A percentile compares a stretch with the other conserved stretches of the same genome.
These are phyloP conservation scores for Cladorrhinum samala DNA, from an alignment of 495 filamentous ascomycete genomes.

Conservation along the genomic window DNA sequence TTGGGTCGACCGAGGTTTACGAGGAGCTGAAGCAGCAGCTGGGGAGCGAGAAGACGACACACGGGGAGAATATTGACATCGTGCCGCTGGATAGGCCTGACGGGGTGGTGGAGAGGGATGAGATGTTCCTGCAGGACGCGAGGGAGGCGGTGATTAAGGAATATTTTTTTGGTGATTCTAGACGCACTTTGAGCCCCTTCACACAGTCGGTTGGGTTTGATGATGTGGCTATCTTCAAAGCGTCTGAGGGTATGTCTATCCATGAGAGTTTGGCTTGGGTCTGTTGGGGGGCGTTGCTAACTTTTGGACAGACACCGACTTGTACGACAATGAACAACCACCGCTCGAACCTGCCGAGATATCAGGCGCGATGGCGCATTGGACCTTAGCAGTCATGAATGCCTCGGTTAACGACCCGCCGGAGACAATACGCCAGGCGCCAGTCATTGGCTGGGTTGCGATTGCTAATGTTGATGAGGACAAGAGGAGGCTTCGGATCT, in stretches of 20 bases:
- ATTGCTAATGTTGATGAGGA: constrained; percentile 84
- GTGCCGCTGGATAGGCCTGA: constrained; percentile 80
- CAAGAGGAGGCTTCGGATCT: constrained; percentile 69
- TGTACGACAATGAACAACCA: constrained; percentile 26
- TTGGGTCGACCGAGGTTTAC: constrained; percentile 78
- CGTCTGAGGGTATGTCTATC: constrained; percentile 23
- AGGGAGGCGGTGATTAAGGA: constrained; percentile 72
- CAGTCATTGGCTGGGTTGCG: constrained; percentile 87
- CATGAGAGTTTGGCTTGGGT: neutral
- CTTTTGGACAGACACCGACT: constrained; percentile 18
- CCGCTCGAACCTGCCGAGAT: constrained; percentile 57
- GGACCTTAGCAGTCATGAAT: constrained; percentile 74
- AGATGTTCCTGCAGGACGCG: constrained; percentile 61
- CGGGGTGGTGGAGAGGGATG: constrained; percentile 78
- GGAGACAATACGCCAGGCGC: constrained; percentile 72
- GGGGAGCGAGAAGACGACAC: constrained; percentile 53
- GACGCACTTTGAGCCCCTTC: constrained; percentile 74
- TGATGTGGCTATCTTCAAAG: constrained; percentile 57
- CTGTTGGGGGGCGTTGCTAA: constrained; percentile 22
- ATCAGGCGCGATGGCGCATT: constrained; percentile 54
- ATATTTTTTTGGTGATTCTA: constrained; percentile 87
- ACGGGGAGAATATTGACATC: constrained; percentile 60
- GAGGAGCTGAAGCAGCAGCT: constrained; percentile 72
- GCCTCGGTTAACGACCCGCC: constrained; percentile 58
- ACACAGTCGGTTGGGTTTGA: constrained; percentile 73